Evolutionary conservation across 352 stramenopile genomes (phyloP).

Genomic region (Phytophthora lateralis): DNA sequence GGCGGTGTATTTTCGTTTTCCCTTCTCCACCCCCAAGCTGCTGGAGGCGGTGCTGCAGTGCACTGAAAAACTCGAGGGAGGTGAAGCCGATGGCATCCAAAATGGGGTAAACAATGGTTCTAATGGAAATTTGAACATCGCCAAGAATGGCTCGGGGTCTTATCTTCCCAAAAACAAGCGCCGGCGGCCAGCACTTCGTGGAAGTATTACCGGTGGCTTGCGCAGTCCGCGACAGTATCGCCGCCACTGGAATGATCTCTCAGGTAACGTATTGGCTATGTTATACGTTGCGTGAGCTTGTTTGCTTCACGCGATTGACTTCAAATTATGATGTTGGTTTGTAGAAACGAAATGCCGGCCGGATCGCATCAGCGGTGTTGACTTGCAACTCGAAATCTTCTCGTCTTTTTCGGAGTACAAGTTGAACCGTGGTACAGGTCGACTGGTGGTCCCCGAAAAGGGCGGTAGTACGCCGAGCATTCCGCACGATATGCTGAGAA

Average conservation of each 20-base stretch:
- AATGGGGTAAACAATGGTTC: constrained; percentile 16
- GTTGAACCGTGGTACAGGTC: constrained; percentile 43
- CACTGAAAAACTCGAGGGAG: constrained; percentile 57
- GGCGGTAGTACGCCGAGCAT: constrained; percentile 32
- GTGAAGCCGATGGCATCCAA: constrained; percentile 7
- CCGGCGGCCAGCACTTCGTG: constrained; percentile 18
- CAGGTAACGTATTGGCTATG: constrained; percentile 26
- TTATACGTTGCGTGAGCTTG: neutral
- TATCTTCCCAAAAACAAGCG: constrained; percentile 22
- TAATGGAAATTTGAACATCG: constrained; percentile 13
- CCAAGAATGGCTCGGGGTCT: constrained; percentile 14
- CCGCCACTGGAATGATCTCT: constrained; percentile 70
- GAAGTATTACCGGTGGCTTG: constrained; percentile 32
- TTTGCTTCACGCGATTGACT: neutral
- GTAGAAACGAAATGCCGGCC: constrained; percentile 40
- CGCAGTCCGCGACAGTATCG: constrained; percentile 57
- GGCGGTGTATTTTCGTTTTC: constrained; percentile 75
- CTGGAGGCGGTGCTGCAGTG: constrained; percentile 61
- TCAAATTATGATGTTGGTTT: neutral
- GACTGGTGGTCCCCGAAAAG: constrained; percentile 38
- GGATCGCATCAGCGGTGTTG: constrained; percentile 50
- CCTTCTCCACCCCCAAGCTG: constrained; percentile 44
- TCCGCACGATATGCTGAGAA: constrained; percentile 48
- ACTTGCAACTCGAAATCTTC: constrained; percentile 57
- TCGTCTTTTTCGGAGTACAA: constrained; percentile 56